A percentile compares a stretch with the other conserved stretches of the same genome.
Conservation (phyloP, 2,329 filamentous ascomycete species). For the Pyrenochaeta sp. region DNA sequence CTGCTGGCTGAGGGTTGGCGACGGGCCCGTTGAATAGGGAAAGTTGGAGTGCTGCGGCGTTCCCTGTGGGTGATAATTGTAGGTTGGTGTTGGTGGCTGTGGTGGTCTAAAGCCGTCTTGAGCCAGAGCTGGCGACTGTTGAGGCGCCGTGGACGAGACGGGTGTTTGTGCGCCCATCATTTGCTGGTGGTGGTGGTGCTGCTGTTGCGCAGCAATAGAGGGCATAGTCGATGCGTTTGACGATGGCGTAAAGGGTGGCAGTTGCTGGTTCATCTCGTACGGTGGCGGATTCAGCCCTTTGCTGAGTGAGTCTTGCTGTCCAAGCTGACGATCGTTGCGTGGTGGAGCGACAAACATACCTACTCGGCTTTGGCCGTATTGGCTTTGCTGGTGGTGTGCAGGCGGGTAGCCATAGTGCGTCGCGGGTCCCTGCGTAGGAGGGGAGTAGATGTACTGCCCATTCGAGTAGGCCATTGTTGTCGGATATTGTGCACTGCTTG, state of each 20-base stretch:
- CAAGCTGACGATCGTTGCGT: conserved; percentile 60
- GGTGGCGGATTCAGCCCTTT: conserved; percentile 72
- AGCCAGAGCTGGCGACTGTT: conserved; percentile 62
- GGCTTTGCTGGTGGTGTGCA: conserved; percentile 38
- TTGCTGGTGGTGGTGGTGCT: conserved; percentile 42
- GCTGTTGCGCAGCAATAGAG: conserved; percentile 51
- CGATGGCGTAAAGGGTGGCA: conserved; percentile 68
- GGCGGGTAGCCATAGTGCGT: conserved; percentile 63
- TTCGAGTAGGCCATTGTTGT: conserved; percentile 66
- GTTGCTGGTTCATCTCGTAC: conserved; percentile 67
- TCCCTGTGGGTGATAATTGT: conserved; percentile 66
- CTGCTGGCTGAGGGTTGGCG: conserved; percentile 52
- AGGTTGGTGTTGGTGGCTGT: conserved; percentile 67
- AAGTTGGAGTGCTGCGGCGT: conserved; percentile 59
- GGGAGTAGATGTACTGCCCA: conserved; percentile 68
- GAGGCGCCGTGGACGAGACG: conserved; percentile 45
- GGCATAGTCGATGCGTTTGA: conserved; percentile 59
- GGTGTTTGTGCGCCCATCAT: conserved; percentile 57
- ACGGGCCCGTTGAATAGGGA: conserved; percentile 58
- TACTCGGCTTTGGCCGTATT: conserved; percentile 41
- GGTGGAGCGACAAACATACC: conserved; percentile 62
- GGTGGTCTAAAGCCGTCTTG: conserved; percentile 67
- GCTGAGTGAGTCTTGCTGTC: conserved; percentile 64
- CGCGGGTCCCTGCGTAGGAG: conserved; percentile 61
- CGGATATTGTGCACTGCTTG: conserved; percentile 64